phyloP scores from a whole-genome alignment of 225 moss, liverwort and hornwort species.

The Sphagnum contortum region DNA sequence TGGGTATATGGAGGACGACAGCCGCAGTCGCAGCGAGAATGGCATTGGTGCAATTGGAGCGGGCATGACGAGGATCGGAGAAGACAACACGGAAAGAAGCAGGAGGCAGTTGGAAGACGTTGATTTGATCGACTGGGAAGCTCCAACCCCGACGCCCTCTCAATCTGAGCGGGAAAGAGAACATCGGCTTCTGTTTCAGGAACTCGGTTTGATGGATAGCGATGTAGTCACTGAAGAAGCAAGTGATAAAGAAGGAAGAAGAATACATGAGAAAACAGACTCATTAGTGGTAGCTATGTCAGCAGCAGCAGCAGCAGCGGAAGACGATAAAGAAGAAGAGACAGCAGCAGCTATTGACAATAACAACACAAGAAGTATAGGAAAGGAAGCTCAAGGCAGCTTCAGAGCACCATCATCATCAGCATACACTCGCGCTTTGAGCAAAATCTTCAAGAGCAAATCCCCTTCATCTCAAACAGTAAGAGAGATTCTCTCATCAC shows the following conservation, averaged over 20 bases:
- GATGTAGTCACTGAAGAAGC: slow-evolving; percentile 2
- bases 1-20: slow-evolving; percentile 34
- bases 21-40: slow-evolving; percentile 50
- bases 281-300: slow-evolving; percentile 8
- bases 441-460: slow-evolving; percentile 51
- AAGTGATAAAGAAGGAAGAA: slow-evolving; percentile 9
- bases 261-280: slow-evolving; percentile 16
- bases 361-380: slow-evolving; percentile 5
- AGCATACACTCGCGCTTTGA: slow-evolving; percentile 52
- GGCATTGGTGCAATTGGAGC: slow-evolving; percentile 45
- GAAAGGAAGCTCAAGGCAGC: slow-evolving; percentile 5
- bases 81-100: slow-evolving; percentile 23
- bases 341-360: too few relatives aligned
- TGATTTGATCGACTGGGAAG: slow-evolving; percentile 4
- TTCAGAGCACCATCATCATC: slow-evolving; percentile 8
- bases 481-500: slow-evolving; percentile 3
- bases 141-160: too few relatives aligned
- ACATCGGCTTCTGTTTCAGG: not conserved
- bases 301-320: slow-evolving; percentile 13
- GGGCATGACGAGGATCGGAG: slow-evolving; percentile 13
- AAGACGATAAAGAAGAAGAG: slow-evolving; percentile 2
- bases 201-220: slow-evolving; percentile 1
- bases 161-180: slow-evolving; percentile 11
- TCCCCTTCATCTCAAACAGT: slow-evolving; percentile 37
- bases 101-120: slow-evolving; percentile 32